Evolutionary conservation across 148 eudicot species (phyloP), one percentile per base, ranked within the genome.

Genomic region (Rhododendron henanense): DNA sequence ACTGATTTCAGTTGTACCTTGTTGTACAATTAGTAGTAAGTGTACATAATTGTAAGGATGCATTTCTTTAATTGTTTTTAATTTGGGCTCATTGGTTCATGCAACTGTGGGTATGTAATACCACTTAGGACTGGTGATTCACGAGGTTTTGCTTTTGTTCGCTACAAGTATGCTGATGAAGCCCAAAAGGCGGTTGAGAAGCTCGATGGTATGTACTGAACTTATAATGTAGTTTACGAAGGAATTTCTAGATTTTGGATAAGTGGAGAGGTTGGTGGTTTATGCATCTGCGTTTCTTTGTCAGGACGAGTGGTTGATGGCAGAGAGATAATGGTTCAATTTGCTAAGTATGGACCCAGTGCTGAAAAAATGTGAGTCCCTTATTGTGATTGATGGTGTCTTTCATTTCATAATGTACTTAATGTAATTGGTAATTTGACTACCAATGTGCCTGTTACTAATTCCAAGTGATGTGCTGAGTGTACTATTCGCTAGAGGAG

Each of bases 71-170:
- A 25, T 14, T 10, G 14, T 51, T 80, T 6, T 31, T 21, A 19
- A 59, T 82, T 41, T 41, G 7, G 39, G 76, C 21, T 33, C 6
- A 82, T 82, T 51, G 33, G 35, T 67, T 79, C 73, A 1, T 86
- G 33, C 28, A 14, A 48, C 39, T 71, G 84, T 81, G 28, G 67
- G 57, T 82, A 10, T 51, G 51, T 23, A 23, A 53, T 73, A 10
- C 28, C 33, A 53, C n/a, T 39, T 76, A 97, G 98, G 94, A 97
- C 98, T 84, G 98, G 99, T 4, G 96, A 97, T 53, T 97, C 99
- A 0, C 93, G 99, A 21, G 98, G 98, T 18, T 97, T 95, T 87
- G 98, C 99, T 0, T 97, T 97, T 97, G 99, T 97, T 61, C 92
- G 99, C 39, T 96, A 94, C 81, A 96, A 96, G 95, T 92, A 94